phyloP scores from a whole-genome alignment of 345 rosid species.

The Carallia brachiata region DNA sequence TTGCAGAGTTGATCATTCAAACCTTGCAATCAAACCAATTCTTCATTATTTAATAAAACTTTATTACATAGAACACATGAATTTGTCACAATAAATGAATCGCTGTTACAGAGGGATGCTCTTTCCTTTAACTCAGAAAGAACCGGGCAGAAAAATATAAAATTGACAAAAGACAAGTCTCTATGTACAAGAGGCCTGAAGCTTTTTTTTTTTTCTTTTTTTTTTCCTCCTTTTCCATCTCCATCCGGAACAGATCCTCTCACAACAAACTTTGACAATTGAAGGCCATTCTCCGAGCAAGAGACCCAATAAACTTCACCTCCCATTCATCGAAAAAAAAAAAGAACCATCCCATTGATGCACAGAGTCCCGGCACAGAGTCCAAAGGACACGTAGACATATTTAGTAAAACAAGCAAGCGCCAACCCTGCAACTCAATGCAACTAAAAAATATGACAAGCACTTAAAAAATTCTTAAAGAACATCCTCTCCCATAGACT shows the following conservation, averaged over 20 bases:
- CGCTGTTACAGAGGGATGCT: too few species aligned
- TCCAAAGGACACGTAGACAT: too few species aligned
- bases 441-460: neutral
- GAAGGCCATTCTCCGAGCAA: neutral
- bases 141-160: neutral
- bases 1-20: too few species aligned
- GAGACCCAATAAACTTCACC: constrained; percentile 17
- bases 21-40: too few species aligned
- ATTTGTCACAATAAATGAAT: too few species aligned
- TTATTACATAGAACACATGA: too few species aligned
- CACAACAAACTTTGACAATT: neutral
- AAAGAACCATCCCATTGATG: constrained; percentile 29
- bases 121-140: too few species aligned
- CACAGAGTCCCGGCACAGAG: neutral
- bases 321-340: constrained; percentile 23
- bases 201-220: neutral
- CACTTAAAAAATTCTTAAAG: too few species aligned
- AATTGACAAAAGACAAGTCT: neutral
- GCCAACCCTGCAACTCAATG: too few species aligned
- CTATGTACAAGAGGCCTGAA: neutral
- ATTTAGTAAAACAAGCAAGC: too few species aligned
- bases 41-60: too few species aligned
- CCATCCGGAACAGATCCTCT: neutral
- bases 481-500: too few species aligned
- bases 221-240: neutral